Evolutionary conservation across 345 rosid species (phyloP).

Genomic region (Fremontodendron californicum): DNA sequence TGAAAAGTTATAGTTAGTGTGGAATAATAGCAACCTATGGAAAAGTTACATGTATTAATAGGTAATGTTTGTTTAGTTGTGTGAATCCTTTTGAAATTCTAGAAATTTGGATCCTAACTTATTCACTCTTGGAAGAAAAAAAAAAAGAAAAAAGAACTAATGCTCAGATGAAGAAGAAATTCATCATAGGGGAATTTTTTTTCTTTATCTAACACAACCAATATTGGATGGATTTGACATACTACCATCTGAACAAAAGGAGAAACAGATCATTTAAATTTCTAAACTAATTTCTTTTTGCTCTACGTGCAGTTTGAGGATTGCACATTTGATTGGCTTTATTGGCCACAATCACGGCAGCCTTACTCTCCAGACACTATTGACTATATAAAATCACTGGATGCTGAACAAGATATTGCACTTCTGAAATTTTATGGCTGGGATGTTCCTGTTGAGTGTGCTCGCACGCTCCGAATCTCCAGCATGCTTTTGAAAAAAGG

Average conservation of each 20-base stretch:
- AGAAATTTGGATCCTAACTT: neutral
- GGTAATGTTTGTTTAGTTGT: neutral
- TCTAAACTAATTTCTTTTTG: neutral
- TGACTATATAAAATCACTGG: conserved; percentile 63
- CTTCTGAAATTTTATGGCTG: conserved; percentile 66
- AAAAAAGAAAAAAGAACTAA: neutral
- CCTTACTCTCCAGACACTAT: conserved; percentile 54
- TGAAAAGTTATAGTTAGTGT: neutral
- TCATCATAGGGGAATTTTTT: neutral
- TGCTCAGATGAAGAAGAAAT: neutral
- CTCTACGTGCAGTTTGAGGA: conserved; percentile 79
- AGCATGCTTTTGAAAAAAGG: conserved; percentile 93
- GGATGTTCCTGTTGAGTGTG: conserved; percentile 54
- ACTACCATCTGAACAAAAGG: neutral
- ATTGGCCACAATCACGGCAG: conserved; percentile 88
- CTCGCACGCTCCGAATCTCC: conserved; percentile 67
- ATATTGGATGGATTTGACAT: neutral
- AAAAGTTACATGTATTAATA: neutral
- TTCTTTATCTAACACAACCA: neutral
- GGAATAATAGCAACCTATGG: neutral
- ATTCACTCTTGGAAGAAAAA: neutral
- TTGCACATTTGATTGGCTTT: conserved; percentile 96
- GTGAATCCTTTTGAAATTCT: neutral
- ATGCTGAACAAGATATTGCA: conserved; percentile 69
- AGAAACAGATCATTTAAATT: neutral